Conservation (phyloP, 2,329 filamentous ascomycete species). For the Metarhizium rileyi region DNA sequence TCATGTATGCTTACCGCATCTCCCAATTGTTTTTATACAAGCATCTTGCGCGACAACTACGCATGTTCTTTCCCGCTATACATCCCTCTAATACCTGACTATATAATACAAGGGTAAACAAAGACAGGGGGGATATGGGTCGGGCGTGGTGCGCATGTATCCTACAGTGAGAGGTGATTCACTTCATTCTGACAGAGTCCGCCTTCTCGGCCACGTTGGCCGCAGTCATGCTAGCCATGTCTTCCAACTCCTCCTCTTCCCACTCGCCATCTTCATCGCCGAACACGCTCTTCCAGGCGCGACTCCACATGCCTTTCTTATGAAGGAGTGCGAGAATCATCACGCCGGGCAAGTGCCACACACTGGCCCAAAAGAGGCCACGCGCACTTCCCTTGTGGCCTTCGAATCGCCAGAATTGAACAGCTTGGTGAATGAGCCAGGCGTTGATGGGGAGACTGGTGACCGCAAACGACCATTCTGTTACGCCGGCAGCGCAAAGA, state of each 20-base stretch:
- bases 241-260: conserved; percentile 44
- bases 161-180: neutral
- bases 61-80: too few species aligned
- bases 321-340: conserved; percentile 84
- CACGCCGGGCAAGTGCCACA: conserved; percentile 88
- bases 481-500: conserved; percentile 70
- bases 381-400: conserved; percentile 74
- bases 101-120: too few species aligned
- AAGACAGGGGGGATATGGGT: too few species aligned
- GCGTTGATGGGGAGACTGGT: conserved; percentile 75
- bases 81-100: too few species aligned
- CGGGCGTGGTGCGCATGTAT: too few species aligned
- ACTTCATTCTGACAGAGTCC: conserved; percentile 1
- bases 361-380: conserved; percentile 90
- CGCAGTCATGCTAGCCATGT: conserved; percentile 27
- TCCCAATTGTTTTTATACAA: too few species aligned
- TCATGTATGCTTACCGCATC: too few species aligned
- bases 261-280: conserved; percentile 49
- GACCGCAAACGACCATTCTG: conserved; percentile 73
- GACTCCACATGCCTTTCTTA: conserved; percentile 86
- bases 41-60: too few species aligned
- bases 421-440: conserved; percentile 75
- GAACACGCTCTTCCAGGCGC: conserved; percentile 62
- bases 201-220: conserved; percentile 14
- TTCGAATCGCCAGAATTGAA: conserved; percentile 68